A percentile compares a stretch with the other conserved stretches of the same genome.
phyloP scores from a whole-genome alignment of 306 rosid genomes.

The Pterocarpus santalinus region DNA sequence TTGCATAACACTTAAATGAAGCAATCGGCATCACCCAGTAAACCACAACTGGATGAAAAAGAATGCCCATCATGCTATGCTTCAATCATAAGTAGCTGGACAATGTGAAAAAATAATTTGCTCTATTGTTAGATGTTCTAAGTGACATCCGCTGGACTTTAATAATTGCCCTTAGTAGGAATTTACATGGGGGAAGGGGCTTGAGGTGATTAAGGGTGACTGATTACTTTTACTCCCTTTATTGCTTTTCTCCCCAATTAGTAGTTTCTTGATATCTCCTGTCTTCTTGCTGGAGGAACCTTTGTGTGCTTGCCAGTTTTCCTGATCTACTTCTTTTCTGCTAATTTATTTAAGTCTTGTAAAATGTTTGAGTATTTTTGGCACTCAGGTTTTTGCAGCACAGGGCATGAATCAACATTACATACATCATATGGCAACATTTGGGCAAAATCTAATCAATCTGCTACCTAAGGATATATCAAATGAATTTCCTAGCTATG shows the following conservation, averaged over 20 bases:
- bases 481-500: constrained; percentile 82
- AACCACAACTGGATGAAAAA: not conserved
- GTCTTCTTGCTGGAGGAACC: constrained; percentile 15
- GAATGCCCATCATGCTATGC: not conserved
- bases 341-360: constrained; percentile 15
- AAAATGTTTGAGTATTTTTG: constrained; percentile 41
- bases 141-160: not conserved
- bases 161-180: too few species aligned
- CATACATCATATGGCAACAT: constrained; percentile 81
- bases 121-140: constrained; percentile 25
- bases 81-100: not conserved
- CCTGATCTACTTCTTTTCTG: constrained; percentile 25
- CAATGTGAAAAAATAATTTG: constrained; percentile 14
- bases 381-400: constrained; percentile 67
- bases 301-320: not conserved
- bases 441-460: constrained; percentile 68
- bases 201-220: constrained; percentile 19
- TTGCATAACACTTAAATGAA: not conserved
- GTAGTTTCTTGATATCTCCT: constrained; percentile 13
- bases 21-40: not conserved
- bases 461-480: constrained; percentile 81
- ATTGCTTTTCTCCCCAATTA: constrained; percentile 14
- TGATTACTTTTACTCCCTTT: constrained; percentile 1
- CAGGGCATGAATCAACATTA: constrained; percentile 72
- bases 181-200: not conserved